Base-by-base conservation (phyloP, 768 basidiomycete species). In the Omphalotus guepiniiformis region DNA sequence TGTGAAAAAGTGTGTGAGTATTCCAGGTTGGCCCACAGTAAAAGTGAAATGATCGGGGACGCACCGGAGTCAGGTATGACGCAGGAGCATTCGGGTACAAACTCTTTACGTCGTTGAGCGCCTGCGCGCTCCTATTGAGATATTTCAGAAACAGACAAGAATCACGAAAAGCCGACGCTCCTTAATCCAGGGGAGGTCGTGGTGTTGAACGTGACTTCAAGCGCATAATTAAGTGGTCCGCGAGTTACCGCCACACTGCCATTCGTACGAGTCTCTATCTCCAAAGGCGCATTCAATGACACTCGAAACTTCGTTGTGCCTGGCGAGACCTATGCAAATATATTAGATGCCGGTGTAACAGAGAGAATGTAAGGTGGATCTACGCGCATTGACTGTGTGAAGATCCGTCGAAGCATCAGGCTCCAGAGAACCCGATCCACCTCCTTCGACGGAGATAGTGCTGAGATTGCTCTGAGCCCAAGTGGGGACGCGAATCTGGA, bases 141-240 rank as follows among this genome's bases (percentile, higher is more conserved):
- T 23, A 9, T 11, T 13, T 39, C 28, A 22, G 42, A 9, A 35
- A 9, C 30, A 16, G 6, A 42, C 15, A 23, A 34, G 36, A 34
- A 12, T 13, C 16, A 6, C 15, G 29, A 8, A 15, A 11, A 13
- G n/a, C 11, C 18, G 13, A 52, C 58, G 6, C 29, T 67, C 67
- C 69, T 59, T 40, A 65, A 44, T 27, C 66, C 68, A 1, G 64
- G 58, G 2, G 67, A 50, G 1, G 60, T 57, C 3, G 69, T 71
- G 9, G 48, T 57, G 47, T 71, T 70, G 47, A 66, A 55, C 11
- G 55, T 36, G 18, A 73, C 57, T 36, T 72, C 66, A 1, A 71
- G 57, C 6, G 66, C 71, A 51, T 64, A 73, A 32, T 64, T 67
- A 42, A 73, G 54, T 1, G 68, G 59, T 13, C 71, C 70, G 42